Evolutionary conservation across 2,329 filamentous ascomycete genomes (phyloP).

Genomic region (Zarea fungicola): DNA sequence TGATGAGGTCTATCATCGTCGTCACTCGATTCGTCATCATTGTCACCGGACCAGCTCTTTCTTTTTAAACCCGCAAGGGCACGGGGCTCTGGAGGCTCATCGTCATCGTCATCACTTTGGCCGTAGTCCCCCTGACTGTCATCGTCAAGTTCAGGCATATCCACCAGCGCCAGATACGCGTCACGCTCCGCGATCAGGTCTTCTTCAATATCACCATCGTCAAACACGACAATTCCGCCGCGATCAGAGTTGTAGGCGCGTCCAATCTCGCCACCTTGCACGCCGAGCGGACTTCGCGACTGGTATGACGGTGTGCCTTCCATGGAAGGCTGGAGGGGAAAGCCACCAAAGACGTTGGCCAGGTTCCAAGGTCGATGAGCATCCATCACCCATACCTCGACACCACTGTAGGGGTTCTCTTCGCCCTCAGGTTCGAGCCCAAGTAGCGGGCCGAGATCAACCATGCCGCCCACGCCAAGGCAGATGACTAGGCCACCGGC

Average conservation of each 20-base stretch:
- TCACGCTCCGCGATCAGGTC: constrained; percentile 68
- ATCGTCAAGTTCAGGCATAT: constrained; percentile 87
- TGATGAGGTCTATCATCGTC: constrained; percentile 72
- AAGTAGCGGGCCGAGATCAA: constrained; percentile 76
- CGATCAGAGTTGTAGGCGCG: constrained; percentile 69
- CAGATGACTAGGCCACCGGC: constrained; percentile 87
- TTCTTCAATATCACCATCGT: constrained; percentile 91
- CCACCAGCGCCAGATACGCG: constrained; percentile 77
- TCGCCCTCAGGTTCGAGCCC: constrained; percentile 63
- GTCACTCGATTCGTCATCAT: constrained; percentile 60
- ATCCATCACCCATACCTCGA: constrained; percentile 94
- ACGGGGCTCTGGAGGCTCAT: constrained; percentile 39
- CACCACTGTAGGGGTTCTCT: constrained; percentile 67
- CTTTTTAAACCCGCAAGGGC: constrained; percentile 60
- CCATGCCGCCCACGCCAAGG: constrained; percentile 84
- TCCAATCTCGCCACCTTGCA: constrained; percentile 67
- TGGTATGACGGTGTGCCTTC: constrained; percentile 42
- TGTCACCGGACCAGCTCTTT: constrained; percentile 70
- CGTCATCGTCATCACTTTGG: constrained; percentile 53
- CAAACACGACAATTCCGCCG: constrained; percentile 89
- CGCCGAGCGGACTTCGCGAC: constrained; percentile 55
- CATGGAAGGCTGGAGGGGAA: constrained; percentile 49
- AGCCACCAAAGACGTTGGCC: constrained; percentile 83
- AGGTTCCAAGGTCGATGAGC: constrained; percentile 91
- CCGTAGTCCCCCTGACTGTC: constrained; percentile 62